Base-by-base conservation (phyloP, 495 filamentous ascomycete species). In the Penicillium steckii region DNA sequence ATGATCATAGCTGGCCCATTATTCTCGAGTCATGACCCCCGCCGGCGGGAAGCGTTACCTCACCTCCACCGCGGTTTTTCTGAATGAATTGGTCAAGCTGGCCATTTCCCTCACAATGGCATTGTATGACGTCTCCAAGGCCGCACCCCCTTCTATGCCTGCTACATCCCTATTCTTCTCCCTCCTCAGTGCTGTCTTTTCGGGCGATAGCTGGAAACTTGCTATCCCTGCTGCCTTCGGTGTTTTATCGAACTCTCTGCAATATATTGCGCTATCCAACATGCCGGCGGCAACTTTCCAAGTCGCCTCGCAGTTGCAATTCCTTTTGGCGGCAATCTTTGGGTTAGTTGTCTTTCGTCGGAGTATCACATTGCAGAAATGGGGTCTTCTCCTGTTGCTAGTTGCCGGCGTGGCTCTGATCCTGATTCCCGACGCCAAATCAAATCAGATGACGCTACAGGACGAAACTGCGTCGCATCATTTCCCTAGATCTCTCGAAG, bases 151-250 rank as follows among this genome's bases (percentile, higher is more conserved):
- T 4, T 84, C 86, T 5, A 86, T 89, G 43, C 87, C 93, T 8
- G 85, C 86, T 22, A 88, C 88, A 3, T 84, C 87, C 19, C 79
- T 96, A 19, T 85, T 95, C 68, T 82, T 82, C 54, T 84, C 89
- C 55, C 82, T 97, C n/a, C 85, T 81, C 57, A 81, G 77, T 41
- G 82, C 87, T 12, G 85, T 96, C 0, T 96, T 97, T 64, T 86
- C 88, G 3, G 85, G 87, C n/a, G 94, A 98, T 58, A 89, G 90
- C 60, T 98, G 94, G 94, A 97, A 97, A 69, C 65, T 98, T 55
- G 91, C 90, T 4, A 87, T 97, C 30, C 93, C 94, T 0, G 94
- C 91, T 7, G 79, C 83, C 35, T 77, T 97, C 2, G 97, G 96
- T 63, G 96, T 94, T 0, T 56, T 96, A 22, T 89, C 96, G 61